Base-by-base conservation (phyloP, 2,329 filamentous ascomycete genomes). In the Tolypocladium amazonense region DNA sequence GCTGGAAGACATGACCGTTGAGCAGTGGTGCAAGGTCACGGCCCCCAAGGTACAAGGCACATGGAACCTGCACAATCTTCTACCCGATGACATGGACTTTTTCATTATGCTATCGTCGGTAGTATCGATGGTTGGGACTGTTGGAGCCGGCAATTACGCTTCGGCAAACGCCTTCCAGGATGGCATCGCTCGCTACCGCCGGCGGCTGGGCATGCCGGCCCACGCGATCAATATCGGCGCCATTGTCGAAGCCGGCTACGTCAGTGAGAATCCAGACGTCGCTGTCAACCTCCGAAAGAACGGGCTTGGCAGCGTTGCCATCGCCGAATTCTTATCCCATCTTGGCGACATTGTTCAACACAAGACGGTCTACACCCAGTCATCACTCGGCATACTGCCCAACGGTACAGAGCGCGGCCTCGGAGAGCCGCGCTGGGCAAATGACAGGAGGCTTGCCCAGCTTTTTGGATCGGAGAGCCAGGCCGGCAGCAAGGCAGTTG, bases 11-110 rank as follows among this genome's bases (percentile, higher is more conserved):
- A 78, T 79, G 74, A 69, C 65, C 2, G 60, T 69, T 14, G 61
- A 71, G 1, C 66, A 75, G n/a, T 79, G 74, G 73, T 61, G 67
- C 4, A 62, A 64, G 1, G 66, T 71, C 3, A 64, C 76, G 2
- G 62, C 62, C 2, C 74, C 76, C 4, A 81, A 81, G 64, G 70
- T 76, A 1, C 58, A 68, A 12, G 77, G 76, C 6, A 75, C 75
- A 5, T 74, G 70, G 72, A 80, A 81, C 58, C 66, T 80, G 7
- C 73, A 79, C 62, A 57, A 70, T 33, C 38, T 53, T 53, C 58
- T 67, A n/a, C 62, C 52, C n/a, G 58, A 60, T 7, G 57, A 56
- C 8, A 59, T 76, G 15, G 73, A 76, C 63, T 77, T 79, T 65
- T 77, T 76, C 62, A 59, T 74, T 56, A 64, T 72, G 63, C 61